Conservation (phyloP, 176 grass and related monocot species). For the Hordeum marinum region DNA sequence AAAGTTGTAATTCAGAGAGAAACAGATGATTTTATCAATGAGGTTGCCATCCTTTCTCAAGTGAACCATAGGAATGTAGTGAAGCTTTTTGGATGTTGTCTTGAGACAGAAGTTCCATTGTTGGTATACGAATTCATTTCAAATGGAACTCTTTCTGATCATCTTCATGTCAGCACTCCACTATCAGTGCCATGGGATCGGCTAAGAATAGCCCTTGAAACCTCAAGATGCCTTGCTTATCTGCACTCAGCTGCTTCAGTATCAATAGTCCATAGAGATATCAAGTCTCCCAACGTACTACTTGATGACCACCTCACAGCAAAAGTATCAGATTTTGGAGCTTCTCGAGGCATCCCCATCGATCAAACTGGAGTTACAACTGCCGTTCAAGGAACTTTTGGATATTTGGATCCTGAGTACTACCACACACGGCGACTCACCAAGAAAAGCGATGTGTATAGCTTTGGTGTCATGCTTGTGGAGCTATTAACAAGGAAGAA, state of each 20-base stretch:
- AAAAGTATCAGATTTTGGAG: constrained; percentile 52
- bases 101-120: constrained; percentile 42
- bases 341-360: constrained; percentile 42
- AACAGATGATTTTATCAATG: constrained; percentile 45
- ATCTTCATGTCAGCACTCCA: constrained; percentile 3
- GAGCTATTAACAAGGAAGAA: constrained; percentile 28
- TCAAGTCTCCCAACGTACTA: constrained; percentile 41
- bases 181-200: constrained; percentile 32
- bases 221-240: constrained; percentile 36
- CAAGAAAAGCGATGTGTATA: constrained; percentile 48
- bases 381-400: constrained; percentile 44
- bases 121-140: constrained; percentile 48
- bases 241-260: constrained; percentile 39
- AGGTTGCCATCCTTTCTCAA: constrained; percentile 42
- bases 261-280: constrained; percentile 44
- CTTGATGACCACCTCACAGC: constrained; percentile 32
- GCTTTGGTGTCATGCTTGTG: constrained; percentile 46
- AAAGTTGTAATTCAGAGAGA: constrained; percentile 36
- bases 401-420: constrained; percentile 53
- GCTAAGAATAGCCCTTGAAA: constrained; percentile 40
- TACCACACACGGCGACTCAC: constrained; percentile 30
- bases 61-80: constrained; percentile 50
- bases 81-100: constrained; percentile 50
- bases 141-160: constrained; percentile 45
- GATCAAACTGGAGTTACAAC: constrained; percentile 37